Evolutionary conservation across 108 stramenopile genomes (phyloP).

Genomic region (Cyclotella atomus): DNA sequence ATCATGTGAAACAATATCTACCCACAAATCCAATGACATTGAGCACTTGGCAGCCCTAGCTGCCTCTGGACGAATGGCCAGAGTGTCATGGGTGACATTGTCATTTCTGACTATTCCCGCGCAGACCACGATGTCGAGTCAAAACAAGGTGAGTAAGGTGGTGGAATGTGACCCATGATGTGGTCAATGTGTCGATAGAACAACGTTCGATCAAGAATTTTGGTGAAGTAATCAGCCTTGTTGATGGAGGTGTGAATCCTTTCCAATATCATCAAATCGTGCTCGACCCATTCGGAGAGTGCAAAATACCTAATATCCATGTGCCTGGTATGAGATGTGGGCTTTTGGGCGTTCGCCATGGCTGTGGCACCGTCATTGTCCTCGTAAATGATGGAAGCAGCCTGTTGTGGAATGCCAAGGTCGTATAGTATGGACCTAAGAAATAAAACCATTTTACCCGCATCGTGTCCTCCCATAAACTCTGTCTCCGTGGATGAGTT

Average conservation of each 20-base stretch:
- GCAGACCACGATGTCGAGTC: neutral
- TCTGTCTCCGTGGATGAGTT: too few species aligned
- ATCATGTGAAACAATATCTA: neutral
- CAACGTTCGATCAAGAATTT: neutral
- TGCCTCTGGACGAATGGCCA: neutral
- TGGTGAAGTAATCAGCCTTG: slow-evolving; percentile 7
- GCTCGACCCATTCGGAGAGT: slow-evolving; percentile 15
- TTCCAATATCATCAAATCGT: neutral
- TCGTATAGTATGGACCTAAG: slow-evolving; percentile 37
- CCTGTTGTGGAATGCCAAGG: slow-evolving; percentile 30
- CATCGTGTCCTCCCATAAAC: too few species aligned
- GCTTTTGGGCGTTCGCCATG: slow-evolving; percentile 20
- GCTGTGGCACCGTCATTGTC: slow-evolving; percentile 30
- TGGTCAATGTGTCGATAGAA: slow-evolving; percentile 2
- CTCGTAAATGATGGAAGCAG: slow-evolving; percentile 22
- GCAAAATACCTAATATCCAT: slow-evolving; percentile 20
- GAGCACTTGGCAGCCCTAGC: neutral
- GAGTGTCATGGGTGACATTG: too few species aligned
- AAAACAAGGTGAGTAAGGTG: neutral
- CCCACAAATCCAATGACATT: neutral
- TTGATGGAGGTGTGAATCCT: neutral
- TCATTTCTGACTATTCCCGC: neutral
- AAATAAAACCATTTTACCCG: slow-evolving; percentile 34
- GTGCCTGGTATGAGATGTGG: slow-evolving; percentile 19
- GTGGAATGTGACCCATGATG: slow-evolving; percentile 6